Conservation (phyloP, 2,329 filamentous ascomycete genomes). For the Phialophora verrucosa region DNA sequence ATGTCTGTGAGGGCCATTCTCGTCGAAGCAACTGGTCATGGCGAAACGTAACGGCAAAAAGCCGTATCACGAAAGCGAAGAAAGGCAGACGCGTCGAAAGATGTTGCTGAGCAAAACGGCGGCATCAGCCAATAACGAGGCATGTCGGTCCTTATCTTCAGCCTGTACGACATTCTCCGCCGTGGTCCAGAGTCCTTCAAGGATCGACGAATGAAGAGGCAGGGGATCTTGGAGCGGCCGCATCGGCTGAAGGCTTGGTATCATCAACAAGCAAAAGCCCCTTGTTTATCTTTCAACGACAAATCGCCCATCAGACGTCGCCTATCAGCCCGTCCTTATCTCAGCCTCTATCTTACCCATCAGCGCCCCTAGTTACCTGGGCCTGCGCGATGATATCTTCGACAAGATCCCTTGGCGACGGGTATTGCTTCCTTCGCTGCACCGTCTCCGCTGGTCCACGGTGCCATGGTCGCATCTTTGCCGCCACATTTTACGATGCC, state of each 20-base stretch:
- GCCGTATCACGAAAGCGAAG: background rate
- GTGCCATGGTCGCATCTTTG: background rate
- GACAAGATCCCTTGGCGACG: background rate
- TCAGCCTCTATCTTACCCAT: conserved; percentile 1
- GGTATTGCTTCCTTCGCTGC: conserved; percentile 1
- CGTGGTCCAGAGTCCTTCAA: background rate
- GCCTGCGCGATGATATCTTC: background rate
- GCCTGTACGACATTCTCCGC: conserved; percentile 1
- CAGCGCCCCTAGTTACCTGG: background rate
- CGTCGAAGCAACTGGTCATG: conserved; percentile 2
- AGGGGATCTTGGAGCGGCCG: background rate
- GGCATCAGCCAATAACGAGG: conserved; percentile 1
- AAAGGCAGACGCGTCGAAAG: background rate
- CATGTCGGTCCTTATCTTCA: conserved; percentile 7
- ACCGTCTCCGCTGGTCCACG: background rate
- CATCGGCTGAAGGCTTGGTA: background rate
- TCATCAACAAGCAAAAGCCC: background rate
- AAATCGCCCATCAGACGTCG: background rate
- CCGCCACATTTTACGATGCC: conserved; percentile 1
- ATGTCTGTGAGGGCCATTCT: background rate
- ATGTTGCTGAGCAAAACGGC: background rate
- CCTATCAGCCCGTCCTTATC: conserved; percentile 6
- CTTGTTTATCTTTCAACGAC: background rate
- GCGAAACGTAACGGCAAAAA: conserved; percentile 12
- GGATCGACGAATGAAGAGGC: background rate